Base-by-base conservation (phyloP, 164 flowering plant genomes). In the Platanus orientalis region DNA sequence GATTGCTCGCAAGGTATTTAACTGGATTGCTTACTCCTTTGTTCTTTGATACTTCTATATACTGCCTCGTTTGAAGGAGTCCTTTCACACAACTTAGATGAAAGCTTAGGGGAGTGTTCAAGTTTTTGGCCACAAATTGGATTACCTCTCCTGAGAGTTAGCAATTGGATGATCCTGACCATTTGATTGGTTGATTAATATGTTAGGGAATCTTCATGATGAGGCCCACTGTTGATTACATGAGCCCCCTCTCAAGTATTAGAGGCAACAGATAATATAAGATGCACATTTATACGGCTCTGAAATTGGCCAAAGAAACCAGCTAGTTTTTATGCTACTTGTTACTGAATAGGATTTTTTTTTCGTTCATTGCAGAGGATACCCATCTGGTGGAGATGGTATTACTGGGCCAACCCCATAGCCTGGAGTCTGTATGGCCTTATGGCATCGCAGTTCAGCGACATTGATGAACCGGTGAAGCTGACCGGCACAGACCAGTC, bases 301-400 rank as follows among this genome's bases (percentile, higher is more conserved):
- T 7, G 2, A 20, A 20, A 49, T 12, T 20, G 25, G n/a, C 11
- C 58, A 16, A 14, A 45, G 49, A 19, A 45, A 45, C 20, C 6
- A 45, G 4, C 16, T 19, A 39, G 17, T 2, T 0, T 9, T 13
- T 28, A 26, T 56, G 39, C 16, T 47, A 55, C 26, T 2, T 47
- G 48, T 62, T 50, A 28, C 47, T 66, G 27, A 55, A 50, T n/a
- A n/a, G n/a, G n/a, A n/a, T 54, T 60, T 11, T 19, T 39, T 57
- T 17, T 29, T 66, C 42, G 20, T 14, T 39, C n/a, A n/a, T 58
- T 63, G 36, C 90, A 93, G 98, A 84, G 85, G 65, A 85, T 93
- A 44, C 98, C 97, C 14, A 73, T 79, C 47, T 92, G 94, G 95
- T 93, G 98, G 98, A 85, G 97, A 81, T 93, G 98, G 98, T 93